These are phyloP conservation scores for Rubroshorea leprosula DNA, from an alignment of 345 rosid species.

Conservation along the genomic window DNA sequence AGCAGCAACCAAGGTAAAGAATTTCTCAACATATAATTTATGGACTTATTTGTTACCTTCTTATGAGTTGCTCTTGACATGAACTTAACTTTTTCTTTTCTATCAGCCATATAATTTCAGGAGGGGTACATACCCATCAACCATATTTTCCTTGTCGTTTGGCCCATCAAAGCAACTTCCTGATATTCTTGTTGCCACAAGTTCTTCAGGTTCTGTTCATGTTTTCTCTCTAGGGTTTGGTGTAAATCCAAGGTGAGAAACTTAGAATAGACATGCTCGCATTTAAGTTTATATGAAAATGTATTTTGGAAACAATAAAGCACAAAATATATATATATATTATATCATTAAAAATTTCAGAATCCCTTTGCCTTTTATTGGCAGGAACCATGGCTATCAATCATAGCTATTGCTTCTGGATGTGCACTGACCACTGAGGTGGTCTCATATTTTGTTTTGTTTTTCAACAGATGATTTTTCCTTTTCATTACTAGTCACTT, in stretches of 20 bases:
- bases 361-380: slow-evolving; percentile 3
- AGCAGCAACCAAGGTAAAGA: slow-evolving; percentile 77
- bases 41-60: background rate
- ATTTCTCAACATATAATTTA: too few species aligned
- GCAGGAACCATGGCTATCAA: background rate
- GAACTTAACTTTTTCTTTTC: slow-evolving; percentile 18
- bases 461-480: slow-evolving; percentile 1
- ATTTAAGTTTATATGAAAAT: background rate
- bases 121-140: slow-evolving; percentile 83
- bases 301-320: too few species aligned
- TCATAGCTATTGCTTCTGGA: background rate
- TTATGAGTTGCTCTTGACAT: background rate
- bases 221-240: slow-evolving; percentile 59
- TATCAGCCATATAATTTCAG: slow-evolving; percentile 75
- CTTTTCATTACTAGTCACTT: background rate
- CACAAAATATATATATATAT: too few species aligned
- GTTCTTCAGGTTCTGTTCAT: slow-evolving; percentile 87
- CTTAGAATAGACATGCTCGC: background rate
- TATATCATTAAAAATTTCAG: background rate
- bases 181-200: slow-evolving; percentile 70
- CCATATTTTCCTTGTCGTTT: slow-evolving; percentile 83
- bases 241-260: slow-evolving; percentile 58
- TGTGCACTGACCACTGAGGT: background rate
- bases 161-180: slow-evolving; percentile 70
- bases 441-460: background rate